Conservation (phyloP, 1,284 basidiomycete species). For the Fomitopsis schrenkii region DNA sequence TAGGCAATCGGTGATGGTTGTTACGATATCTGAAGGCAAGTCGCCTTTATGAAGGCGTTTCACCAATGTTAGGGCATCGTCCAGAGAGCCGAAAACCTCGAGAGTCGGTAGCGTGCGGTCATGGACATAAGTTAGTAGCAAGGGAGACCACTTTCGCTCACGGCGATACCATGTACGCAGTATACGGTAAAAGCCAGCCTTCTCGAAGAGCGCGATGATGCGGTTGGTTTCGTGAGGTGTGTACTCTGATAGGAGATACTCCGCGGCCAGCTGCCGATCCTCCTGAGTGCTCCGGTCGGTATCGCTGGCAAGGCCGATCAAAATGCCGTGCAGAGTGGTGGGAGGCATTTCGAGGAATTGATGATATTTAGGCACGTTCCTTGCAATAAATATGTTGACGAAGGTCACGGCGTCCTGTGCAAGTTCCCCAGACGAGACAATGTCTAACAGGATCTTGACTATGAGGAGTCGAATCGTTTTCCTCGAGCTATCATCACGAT, state of each 20-base stretch:
- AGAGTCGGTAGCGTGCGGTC: conserved; percentile 64
- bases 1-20: conserved; percentile 52
- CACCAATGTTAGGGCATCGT: conserved; percentile 55
- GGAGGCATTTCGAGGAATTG: conserved; percentile 79
- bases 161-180: conserved; percentile 77
- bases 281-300: conserved; percentile 74
- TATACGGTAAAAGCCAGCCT: conserved; percentile 89
- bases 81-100: conserved; percentile 63
- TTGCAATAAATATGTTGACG: conserved; percentile 92
- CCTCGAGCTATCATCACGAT: conserved; percentile 45
- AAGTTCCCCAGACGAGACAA: conserved; percentile 55
- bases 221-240: conserved; percentile 75
- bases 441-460: conserved; percentile 83
- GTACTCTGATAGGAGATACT: conserved; percentile 93
- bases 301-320: conserved; percentile 77
- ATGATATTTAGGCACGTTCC: conserved; percentile 95
- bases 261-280: conserved; percentile 92
- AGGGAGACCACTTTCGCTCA: conserved; percentile 72
- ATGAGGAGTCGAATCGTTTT: conserved; percentile 78
- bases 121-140: conserved; percentile 73
- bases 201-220: conserved; percentile 70
- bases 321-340: conserved; percentile 68
- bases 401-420: conserved; percentile 71
- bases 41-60: conserved; percentile 40
- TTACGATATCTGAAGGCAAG: conserved; percentile 49